Evolutionary conservation across 2,329 filamentous ascomycete species (phyloP).

Genomic region (Fusarium aywerte): DNA sequence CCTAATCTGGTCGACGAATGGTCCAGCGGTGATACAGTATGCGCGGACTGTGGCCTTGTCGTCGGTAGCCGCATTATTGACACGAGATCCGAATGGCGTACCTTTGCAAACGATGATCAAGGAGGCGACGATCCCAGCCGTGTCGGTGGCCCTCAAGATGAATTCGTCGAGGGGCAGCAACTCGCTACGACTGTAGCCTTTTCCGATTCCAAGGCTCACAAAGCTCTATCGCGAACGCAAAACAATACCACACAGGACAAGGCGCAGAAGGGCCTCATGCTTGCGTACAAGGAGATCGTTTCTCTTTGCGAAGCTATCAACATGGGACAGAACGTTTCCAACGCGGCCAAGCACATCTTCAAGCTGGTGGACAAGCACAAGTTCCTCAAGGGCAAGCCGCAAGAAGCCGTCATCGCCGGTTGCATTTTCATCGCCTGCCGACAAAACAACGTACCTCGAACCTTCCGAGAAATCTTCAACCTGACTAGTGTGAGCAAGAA

Average conservation of each 20-base stretch:
- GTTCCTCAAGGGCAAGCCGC: conserved; percentile 93
- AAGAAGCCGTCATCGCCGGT: conserved; percentile 92
- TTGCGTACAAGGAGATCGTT: conserved; percentile 90
- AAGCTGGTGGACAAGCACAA: conserved; percentile 94
- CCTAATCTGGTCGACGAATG: conserved; percentile 94
- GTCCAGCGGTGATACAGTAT: conserved; percentile 91
- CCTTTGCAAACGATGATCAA: conserved; percentile 98
- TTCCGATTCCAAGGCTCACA: conserved; percentile 76
- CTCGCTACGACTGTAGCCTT: conserved; percentile 89
- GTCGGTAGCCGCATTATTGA: conserved; percentile 93
- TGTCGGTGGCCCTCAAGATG: conserved; percentile 94
- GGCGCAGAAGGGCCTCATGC: conserved; percentile 80
- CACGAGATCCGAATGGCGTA: conserved; percentile 97
- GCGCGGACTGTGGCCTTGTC: conserved; percentile 89
- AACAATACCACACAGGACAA: conserved; percentile 89
- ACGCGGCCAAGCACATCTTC: conserved; percentile 94
- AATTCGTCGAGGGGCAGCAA: conserved; percentile 88
- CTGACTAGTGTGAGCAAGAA: conserved; percentile 96
- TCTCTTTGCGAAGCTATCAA: conserved; percentile 86
- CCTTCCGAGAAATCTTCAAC: conserved; percentile 93
- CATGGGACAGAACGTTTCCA: conserved; percentile 82
- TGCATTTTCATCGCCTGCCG: conserved; percentile 98
- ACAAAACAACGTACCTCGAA: conserved; percentile 85
- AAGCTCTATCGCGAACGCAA: conserved; percentile 84
- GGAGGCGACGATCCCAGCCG: conserved; percentile 96